These are phyloP conservation scores for Auricularia auricula-judae DNA, from an alignment of 768 basidiomycete genomes.

Conservation along the genomic window DNA sequence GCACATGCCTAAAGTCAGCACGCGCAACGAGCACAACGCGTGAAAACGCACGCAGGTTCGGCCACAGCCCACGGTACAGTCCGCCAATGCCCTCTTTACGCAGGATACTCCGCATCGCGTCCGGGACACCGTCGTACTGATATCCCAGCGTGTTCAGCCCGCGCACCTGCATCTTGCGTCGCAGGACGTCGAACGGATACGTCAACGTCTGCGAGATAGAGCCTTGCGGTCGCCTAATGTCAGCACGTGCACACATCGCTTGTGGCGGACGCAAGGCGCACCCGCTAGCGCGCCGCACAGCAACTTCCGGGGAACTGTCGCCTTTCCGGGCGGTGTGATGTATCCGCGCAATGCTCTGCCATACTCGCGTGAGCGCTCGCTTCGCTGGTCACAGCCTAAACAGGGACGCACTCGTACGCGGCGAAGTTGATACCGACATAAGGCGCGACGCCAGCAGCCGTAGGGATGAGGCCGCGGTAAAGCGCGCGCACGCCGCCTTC, in stretches of 20 bases:
- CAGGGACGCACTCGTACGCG: conserved; percentile 52
- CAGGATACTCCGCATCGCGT: conserved; percentile 61
- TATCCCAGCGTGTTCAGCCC: conserved; percentile 56
- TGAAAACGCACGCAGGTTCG: conserved; percentile 61
- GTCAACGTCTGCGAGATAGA: conserved; percentile 89
- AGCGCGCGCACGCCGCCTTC: conserved; percentile 85
- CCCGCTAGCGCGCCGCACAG: conserved; percentile 81
- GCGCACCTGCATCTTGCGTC: conserved; percentile 91
- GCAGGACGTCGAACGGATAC: conserved; percentile 89
- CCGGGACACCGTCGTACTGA: conserved; percentile 71
- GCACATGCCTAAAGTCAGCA: background rate
- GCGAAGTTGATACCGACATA: conserved; percentile 77
- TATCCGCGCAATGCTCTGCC: conserved; percentile 44
- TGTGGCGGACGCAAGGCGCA: conserved; percentile 18
- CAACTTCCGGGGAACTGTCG: conserved; percentile 55
- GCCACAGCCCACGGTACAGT: conserved; percentile 81
- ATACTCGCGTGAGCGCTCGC: background rate
- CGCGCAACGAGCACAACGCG: conserved; percentile 4
- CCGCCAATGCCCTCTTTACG: conserved; percentile 65
- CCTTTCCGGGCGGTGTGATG: conserved; percentile 76
- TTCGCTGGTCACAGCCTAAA: background rate
- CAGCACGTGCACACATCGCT: background rate
- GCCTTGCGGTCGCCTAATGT: conserved; percentile 31
- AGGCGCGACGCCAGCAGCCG: conserved; percentile 83
- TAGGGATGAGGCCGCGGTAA: conserved; percentile 77